A percentile compares a stretch with the other conserved stretches of the same genome.
Conservation (phyloP, 768 basidiomycete species). For the Trametes villosa region DNA sequence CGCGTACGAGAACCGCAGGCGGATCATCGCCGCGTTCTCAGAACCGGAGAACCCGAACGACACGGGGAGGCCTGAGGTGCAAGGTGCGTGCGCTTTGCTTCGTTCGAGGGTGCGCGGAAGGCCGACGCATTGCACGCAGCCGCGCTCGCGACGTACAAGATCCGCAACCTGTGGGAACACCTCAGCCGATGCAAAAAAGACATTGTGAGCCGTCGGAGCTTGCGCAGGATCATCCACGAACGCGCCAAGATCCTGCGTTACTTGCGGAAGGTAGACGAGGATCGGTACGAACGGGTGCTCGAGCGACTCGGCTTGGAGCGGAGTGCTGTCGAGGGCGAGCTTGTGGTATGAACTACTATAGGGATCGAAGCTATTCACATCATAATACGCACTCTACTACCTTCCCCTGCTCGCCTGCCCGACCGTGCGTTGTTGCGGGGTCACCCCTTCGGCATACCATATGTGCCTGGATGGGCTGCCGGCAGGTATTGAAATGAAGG, state of each 20-base stretch:
- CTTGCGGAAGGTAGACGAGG: conserved; percentile 62
- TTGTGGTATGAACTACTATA: conserved; percentile 59
- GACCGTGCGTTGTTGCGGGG: background rate
- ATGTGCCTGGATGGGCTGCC: background rate
- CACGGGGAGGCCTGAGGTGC: conserved; percentile 85
- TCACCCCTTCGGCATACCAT: background rate
- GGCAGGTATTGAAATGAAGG: background rate
- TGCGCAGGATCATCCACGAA: conserved; percentile 80
- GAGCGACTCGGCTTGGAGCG: conserved; percentile 77
- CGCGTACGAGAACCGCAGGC: conserved; percentile 80
- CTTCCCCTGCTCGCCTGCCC: background rate
- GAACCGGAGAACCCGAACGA: conserved; percentile 66
- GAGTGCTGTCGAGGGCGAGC: conserved; percentile 86
- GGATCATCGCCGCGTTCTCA: conserved; percentile 83
- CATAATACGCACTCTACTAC: conserved; percentile 3
- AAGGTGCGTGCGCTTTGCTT: conserved; percentile 60
- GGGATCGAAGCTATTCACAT: conserved; percentile 1
- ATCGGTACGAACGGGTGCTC: conserved; percentile 76
- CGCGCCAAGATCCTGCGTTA: conserved; percentile 85
- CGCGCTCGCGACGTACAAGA: conserved; percentile 84
- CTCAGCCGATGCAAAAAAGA: conserved; percentile 71
- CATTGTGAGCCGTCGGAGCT: conserved; percentile 72
- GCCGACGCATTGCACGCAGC: conserved; percentile 49
- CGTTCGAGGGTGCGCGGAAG: background rate
- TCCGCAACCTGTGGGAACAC: conserved; percentile 83